Evolutionary conservation across 2,329 filamentous ascomycete genomes (phyloP).

Genomic region (Fusarium fracticaudum): DNA sequence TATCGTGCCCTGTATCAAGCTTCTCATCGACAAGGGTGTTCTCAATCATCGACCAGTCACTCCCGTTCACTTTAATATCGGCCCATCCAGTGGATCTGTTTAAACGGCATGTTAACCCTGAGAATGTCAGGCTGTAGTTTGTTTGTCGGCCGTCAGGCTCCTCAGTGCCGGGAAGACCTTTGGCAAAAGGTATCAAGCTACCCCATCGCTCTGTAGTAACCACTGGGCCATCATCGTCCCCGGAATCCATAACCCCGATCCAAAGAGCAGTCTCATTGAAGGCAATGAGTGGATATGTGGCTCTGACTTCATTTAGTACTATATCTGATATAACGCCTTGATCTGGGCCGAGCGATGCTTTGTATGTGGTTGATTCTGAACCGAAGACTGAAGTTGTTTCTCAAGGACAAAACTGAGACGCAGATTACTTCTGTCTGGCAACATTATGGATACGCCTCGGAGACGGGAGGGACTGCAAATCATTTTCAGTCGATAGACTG

Average conservation of each 20-base stretch:
- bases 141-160: neutral
- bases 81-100: conserved; percentile 11
- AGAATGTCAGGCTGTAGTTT: conserved; percentile 1
- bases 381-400: neutral
- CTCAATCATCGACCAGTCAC: neutral
- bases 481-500: conserved; percentile 6
- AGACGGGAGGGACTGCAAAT: neutral
- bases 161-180: neutral
- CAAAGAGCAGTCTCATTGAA: neutral
- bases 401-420: conserved; percentile 12
- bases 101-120: conserved; percentile 12
- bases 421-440: neutral
- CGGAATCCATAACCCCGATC: conserved; percentile 5
- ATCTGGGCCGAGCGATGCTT: neutral
- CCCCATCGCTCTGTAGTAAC: neutral
- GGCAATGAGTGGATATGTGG: neutral
- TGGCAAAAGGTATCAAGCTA: neutral
- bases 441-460: neutral
- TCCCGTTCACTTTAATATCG: conserved; percentile 6
- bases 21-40: neutral
- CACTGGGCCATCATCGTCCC: neutral
- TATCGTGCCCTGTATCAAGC: neutral
- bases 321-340: neutral
- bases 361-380: neutral
- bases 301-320: neutral